Conservation (phyloP, 2,329 filamentous ascomycete species). For the Capronia epimyces region DNA sequence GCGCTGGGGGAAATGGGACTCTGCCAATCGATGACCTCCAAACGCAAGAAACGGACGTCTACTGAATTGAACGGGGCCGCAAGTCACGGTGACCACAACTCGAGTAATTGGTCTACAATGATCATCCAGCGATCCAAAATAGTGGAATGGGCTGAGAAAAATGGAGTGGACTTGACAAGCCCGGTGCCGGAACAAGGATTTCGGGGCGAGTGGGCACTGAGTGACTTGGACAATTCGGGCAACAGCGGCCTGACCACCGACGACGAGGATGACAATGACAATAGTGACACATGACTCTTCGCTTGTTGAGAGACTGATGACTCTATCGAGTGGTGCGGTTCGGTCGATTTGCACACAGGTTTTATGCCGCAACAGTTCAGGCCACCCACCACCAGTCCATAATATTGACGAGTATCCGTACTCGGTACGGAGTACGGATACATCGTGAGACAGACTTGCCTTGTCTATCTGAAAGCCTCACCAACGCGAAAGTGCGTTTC, state of each 20-base stretch:
- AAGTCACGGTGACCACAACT: slow-evolving; percentile 23
- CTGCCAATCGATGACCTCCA: slow-evolving; percentile 44
- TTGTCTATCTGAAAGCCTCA: not conserved
- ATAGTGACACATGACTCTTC: not conserved
- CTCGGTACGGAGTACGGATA: too few species aligned
- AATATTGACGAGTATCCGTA: too few species aligned
- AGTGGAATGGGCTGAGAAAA: slow-evolving; percentile 59
- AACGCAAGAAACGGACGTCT: slow-evolving; percentile 47
- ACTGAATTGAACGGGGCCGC: slow-evolving; percentile 36
- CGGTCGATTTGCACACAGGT: not conserved
- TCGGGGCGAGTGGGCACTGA: slow-evolving; percentile 56
- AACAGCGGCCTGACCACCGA: slow-evolving; percentile 7
- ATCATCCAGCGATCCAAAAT: slow-evolving; percentile 56
- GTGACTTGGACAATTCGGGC: slow-evolving; percentile 24
- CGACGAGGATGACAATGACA: slow-evolving; percentile 4
- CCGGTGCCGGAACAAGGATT: slow-evolving; percentile 73
- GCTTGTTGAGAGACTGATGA: not conserved
- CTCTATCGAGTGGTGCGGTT: not conserved
- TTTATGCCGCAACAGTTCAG: too few species aligned
- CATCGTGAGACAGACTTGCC: not conserved
- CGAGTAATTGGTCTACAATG: slow-evolving; percentile 33
- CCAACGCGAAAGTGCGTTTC: not conserved
- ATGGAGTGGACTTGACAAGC: slow-evolving; percentile 58
- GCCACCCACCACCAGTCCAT: too few species aligned
- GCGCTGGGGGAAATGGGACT: slow-evolving; percentile 77